Evolutionary conservation across 2,329 filamentous ascomycete species (phyloP).

Genomic region (Plectosphaerella plurivora): DNA sequence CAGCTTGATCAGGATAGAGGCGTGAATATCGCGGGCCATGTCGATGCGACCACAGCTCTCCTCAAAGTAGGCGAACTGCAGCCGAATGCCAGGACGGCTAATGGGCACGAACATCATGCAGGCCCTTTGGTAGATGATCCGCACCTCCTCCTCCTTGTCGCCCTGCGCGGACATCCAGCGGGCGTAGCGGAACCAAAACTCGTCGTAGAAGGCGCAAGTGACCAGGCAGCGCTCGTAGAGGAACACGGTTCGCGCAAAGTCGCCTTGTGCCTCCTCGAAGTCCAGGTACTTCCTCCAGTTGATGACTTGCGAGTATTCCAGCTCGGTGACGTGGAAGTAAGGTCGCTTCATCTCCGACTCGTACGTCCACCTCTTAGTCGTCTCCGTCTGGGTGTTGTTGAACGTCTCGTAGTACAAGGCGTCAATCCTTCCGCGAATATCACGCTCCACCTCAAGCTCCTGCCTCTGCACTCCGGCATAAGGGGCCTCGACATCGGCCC

Average conservation of each 20-base stretch:
- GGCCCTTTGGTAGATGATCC: conserved; percentile 87
- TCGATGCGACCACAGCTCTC: conserved; percentile 75
- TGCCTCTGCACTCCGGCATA: conserved; percentile 52
- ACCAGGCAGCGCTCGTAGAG: conserved; percentile 93
- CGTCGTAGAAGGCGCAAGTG: conserved; percentile 90
- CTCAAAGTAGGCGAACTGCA: conserved; percentile 94
- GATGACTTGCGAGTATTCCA: conserved; percentile 76
- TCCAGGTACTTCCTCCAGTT: conserved; percentile 98
- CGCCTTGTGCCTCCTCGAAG: conserved; percentile 84
- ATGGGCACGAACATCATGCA: conserved; percentile 83
- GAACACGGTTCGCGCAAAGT: conserved; percentile 70
- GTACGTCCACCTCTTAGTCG: conserved; percentile 89
- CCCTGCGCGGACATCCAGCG: conserved; percentile 85
- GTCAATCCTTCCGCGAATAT: conserved; percentile 76
- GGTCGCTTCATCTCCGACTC: conserved; percentile 93
- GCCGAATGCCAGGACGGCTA: conserved; percentile 73
- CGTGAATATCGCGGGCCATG: conserved; percentile 79
- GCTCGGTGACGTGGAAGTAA: conserved; percentile 93
- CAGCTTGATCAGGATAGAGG: conserved; percentile 69
- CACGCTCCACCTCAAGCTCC: conserved; percentile 77
- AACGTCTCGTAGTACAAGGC: conserved; percentile 77
- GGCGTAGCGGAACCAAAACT: conserved; percentile 97
- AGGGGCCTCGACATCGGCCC: conserved; percentile 63
- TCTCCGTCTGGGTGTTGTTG: conserved; percentile 77
- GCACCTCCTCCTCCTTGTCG: conserved; percentile 81